These are phyloP conservation scores for Hibiscus trionum DNA, from an alignment of 345 rosid genomes.

Conservation along the genomic window DNA sequence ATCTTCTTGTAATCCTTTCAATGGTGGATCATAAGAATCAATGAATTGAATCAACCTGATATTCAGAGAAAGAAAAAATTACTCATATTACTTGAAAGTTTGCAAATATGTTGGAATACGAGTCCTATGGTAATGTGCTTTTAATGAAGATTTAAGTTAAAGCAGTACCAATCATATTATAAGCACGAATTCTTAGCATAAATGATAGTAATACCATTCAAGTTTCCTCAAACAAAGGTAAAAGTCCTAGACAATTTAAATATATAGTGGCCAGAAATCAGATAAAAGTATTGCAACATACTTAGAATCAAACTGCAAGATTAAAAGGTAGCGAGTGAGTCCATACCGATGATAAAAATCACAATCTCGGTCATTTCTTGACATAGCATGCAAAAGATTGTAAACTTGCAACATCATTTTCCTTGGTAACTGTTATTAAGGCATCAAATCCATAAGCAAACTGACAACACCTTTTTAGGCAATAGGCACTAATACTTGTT, in stretches of 20 bases:
- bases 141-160: background rate
- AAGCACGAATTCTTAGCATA: background rate
- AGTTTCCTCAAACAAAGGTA: background rate
- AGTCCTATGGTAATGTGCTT: background rate
- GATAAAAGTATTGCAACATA: background rate
- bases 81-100: background rate
- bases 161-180: background rate
- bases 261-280: conserved; percentile 8
- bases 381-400: conserved; percentile 85
- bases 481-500: background rate
- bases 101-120: background rate
- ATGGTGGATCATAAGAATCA: conserved; percentile 93
- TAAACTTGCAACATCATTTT: conserved; percentile 95
- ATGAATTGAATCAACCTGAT: conserved; percentile 91
- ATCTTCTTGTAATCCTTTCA: conserved; percentile 97
- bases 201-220: background rate
- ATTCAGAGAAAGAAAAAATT: conserved; percentile 15
- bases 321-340: background rate
- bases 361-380: conserved; percentile 91
- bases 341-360: conserved; percentile 97
- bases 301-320: background rate
- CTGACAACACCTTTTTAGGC: background rate
- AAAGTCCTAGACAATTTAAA: background rate
- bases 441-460: conserved; percentile 15
- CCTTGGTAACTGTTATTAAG: conserved; percentile 70